Base-by-base conservation (phyloP, 163 green algal genomes). In the Chlamydomonas reinhardtii region DNA sequence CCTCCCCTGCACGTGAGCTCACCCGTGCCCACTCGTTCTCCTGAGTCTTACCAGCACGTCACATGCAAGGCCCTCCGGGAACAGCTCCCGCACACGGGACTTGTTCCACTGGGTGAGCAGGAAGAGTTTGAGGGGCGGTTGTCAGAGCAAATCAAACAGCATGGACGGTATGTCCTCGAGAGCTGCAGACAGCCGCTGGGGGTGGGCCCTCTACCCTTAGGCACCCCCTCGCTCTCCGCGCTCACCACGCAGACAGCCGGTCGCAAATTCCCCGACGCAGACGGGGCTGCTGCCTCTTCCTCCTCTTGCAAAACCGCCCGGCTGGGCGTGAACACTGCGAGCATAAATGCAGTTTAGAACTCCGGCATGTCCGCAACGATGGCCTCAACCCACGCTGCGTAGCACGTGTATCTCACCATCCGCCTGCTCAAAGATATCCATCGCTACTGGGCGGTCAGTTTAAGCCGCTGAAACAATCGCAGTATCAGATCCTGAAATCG, bases 401-500 rank as follows among this genome's bases (percentile, higher is more conserved):
- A 32, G n/a, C 14, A 43, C 43, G 2, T 3, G 1, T 25, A 6
- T 14, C 82, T n/a, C 64, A 87, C 82, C 82, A 62, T 87, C 82
- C 14, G 82, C 82, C 70, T 87, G 82, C 31, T 87, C 82, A 62
- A 87, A 87, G 9, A 87, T 82, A 25, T 87, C 82, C 82, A 87
- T 87, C 48, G 48, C 48, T 12, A 56, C 48, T n/a, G 24, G 24
- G 17, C 17, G 19, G 31, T 66, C 11, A 56, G 11, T 19, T 12
- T 17, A 22, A 17, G 9, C 48, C 17, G 19, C 17, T 2, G 2
- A 19, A 56, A 56, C 48, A 56, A 56, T 56, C 48, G 48, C 48
- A 14, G 12, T 8, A 48, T 14, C 48, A 56, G 48, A 56, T 56
- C 48, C 48, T 56, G 14, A 22, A 19, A 17, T 9, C 14, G 5